phyloP scores from a whole-genome alignment of 1,284 basidiomycete genomes.

The Hypsizygus ulmarius region DNA sequence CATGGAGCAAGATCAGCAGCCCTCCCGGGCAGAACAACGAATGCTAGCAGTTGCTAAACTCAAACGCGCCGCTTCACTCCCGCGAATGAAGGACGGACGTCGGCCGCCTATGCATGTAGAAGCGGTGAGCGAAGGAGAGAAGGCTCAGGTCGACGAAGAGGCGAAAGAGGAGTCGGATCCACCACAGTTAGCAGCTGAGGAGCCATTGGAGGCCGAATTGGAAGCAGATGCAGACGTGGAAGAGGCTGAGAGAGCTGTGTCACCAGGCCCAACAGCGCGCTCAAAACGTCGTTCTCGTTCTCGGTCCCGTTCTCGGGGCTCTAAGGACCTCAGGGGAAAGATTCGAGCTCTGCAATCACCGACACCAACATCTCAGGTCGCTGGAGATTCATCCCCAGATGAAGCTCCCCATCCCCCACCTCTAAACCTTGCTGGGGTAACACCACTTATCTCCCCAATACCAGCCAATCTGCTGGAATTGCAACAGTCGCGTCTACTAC shows the following conservation, averaged over 20 bases:
- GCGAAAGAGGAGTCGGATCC: constrained; percentile 35
- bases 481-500: constrained; percentile 51
- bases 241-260: constrained; percentile 25
- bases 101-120: constrained; percentile 81
- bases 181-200: constrained; percentile 26
- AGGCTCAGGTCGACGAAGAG: constrained; percentile 51
- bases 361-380: constrained; percentile 40
- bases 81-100: constrained; percentile 83
- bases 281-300: constrained; percentile 71
- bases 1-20: constrained; percentile 34
- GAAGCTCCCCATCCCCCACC: constrained; percentile 45
- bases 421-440: constrained; percentile 40
- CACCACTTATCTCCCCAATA: constrained; percentile 59
- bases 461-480: constrained; percentile 57
- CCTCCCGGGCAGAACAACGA: constrained; percentile 54
- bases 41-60: constrained; percentile 86
- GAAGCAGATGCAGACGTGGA: constrained; percentile 23
- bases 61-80: constrained; percentile 85
- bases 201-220: constrained; percentile 29
- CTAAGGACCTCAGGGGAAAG: constrained; percentile 69
- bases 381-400: constrained; percentile 68
- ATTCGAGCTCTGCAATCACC: constrained; percentile 44
- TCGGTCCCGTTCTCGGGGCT: constrained; percentile 70
- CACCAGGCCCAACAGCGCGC: constrained; percentile 36
- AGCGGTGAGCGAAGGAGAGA: constrained; percentile 75